A percentile compares a stretch with the other conserved stretches of the same genome.
phyloP scores from a whole-genome alignment of 2,329 filamentous ascomycete genomes.

The Hymenoscyphus infarciens region DNA sequence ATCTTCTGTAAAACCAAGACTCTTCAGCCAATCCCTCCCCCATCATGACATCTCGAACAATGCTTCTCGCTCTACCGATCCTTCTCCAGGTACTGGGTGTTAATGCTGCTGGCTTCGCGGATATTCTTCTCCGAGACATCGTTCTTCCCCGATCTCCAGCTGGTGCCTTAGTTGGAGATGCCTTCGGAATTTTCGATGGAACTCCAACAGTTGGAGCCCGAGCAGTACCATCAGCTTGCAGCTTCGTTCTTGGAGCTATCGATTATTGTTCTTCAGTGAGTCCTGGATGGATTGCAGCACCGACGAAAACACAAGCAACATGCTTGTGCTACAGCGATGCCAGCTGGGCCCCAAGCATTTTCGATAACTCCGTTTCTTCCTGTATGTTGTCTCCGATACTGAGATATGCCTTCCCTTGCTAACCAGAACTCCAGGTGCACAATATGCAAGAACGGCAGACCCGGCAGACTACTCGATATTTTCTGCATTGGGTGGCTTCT shows the following conservation, averaged over 20 bases:
- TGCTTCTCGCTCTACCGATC: constrained; percentile 5
- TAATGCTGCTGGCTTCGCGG: constrained; percentile 7
- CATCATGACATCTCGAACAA: neutral
- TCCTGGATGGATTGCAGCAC: constrained; percentile 15
- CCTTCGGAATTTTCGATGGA: neutral
- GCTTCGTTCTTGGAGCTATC: constrained; percentile 4
- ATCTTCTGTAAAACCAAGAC: neutral
- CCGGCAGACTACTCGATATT: constrained; percentile 12
- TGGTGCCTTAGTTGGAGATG: neutral
- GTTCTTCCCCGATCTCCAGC: constrained; percentile 10
- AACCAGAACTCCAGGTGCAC: neutral
- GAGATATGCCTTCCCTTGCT: neutral
- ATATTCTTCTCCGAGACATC: constrained; percentile 10
- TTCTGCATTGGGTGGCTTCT: constrained; percentile 15
- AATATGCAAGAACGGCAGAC: constrained; percentile 15
- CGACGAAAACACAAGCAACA: constrained; percentile 15
- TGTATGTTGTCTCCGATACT: constrained; percentile 9
- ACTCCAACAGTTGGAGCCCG: constrained; percentile 6
- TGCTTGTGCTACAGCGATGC: constrained; percentile 25
- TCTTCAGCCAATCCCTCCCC: neutral
- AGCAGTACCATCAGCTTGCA: constrained; percentile 10
- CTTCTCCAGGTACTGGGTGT: constrained; percentile 8
- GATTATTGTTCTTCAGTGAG: constrained; percentile 16
- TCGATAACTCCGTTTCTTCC: constrained; percentile 19
- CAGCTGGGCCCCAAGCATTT: constrained; percentile 16